Evolutionary conservation across 78 protist genomes (phyloP), one percentile per base, ranked within the genome.

Genomic region (Parvularia atlantis): DNA sequence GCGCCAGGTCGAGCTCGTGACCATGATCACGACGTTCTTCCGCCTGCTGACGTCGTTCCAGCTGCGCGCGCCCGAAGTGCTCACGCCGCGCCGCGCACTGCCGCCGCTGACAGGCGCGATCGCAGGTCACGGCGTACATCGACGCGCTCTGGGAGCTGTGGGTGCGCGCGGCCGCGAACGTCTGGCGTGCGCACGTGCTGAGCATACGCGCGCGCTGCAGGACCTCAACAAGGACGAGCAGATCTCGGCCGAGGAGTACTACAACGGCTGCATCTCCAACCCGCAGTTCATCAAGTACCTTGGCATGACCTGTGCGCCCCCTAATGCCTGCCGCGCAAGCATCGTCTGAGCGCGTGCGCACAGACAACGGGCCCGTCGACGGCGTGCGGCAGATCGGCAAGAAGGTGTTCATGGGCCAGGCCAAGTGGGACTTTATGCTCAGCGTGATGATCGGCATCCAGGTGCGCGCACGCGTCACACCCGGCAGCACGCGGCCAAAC

Each of bases 361-460:
- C n/a, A n/a, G n/a, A n/a, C n/a, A n/a, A n/a, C n/a, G n/a, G n/a
- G n/a, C n/a, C n/a, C n/a, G n/a, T n/a, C n/a, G n/a, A n/a, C n/a
- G n/a, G n/a, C n/a, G n/a, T n/a, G n/a, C n/a, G 28, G 56, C 56
- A 17, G 28, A 50, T 17, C 56, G 28, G 56, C 56, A 9, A 50
- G 4, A 19, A 19, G 5, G 5, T 66, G 10, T 35, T 66, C 10
- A 44, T 66, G 9, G 71, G 71, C 5, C 40, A 35, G 40, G 58
- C 41, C 33, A 66, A 66, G 40, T 66, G 71, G 71, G 50, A 66
- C 40, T 16, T 66, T 16, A 66, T 66, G 71, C 52, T 66, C 22
- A 16, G 58, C 26, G 71, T 66, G 24, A 66, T 66, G 71, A 16
- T 39, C 40, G 53, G n/a, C n/a, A n/a, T n/a, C n/a, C n/a, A n/a